Base-by-base conservation (phyloP, 805 yeast genomes). In the Wickerhamiella azymoides region DNA sequence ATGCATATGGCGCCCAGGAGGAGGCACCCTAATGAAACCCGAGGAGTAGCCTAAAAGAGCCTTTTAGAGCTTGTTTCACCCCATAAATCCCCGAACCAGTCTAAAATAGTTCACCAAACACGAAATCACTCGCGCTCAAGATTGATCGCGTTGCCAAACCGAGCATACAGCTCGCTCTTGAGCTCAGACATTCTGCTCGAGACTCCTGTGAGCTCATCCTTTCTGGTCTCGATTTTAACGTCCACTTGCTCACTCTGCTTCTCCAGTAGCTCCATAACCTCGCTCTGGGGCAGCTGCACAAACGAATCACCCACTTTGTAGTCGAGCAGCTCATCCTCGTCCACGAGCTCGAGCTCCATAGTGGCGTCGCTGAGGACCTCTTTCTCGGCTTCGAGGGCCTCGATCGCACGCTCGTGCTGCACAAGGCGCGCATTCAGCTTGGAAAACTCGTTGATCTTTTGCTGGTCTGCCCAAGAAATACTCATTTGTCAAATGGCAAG, bases 91-190 rank as follows among this genome's bases (percentile, higher is more conserved):
- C n/a, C n/a, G n/a, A n/a, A n/a, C n/a, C 26, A 24, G 26, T 9
- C 26, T 6, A 9, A 9, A 24, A 24, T 9, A 9, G 9, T 24
- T 5, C 26, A 24, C 26, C 26, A 26, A 9, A 10, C n/a, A n/a
- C 16, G n/a, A 11, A 5, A 30, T 30, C 24, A 47, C 57, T 57
- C 71, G 52, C 78, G 69, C 60, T 89, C 98, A 40, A 89, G 66
- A 60, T 88, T 88, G 59, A 89, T 92, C 48, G 84, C 78, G 54
- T 74, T 75, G 21, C 97, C 98, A 59, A 89, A 92, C 61, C 83
- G 85, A 14, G 84, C 84, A 57, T 89, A 92, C 47, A 89, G 67
- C n/a, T 69, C 70, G 28, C 74, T 72, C 65, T 89, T 89, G 56
- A 89, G 71, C 25, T 62, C 71, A 9, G 62, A 61, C 62, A 89